These are phyloP conservation scores for Hymenoscyphus fructigenus DNA, from an alignment of 2,329 filamentous ascomycete species.

Conservation along the genomic window DNA sequence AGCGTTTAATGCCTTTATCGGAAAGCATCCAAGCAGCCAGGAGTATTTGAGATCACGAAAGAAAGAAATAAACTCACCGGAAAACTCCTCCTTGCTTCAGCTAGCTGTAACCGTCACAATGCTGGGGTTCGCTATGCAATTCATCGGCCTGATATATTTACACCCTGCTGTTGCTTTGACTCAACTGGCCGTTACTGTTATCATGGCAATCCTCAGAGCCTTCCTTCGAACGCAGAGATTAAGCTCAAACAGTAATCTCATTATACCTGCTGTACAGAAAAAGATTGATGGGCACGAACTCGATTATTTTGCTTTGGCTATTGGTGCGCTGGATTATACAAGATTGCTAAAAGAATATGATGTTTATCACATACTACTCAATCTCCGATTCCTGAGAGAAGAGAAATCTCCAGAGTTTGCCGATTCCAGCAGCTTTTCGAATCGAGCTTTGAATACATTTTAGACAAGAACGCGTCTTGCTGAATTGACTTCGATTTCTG, in stretches of 20 bases:
- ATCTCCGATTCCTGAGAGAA: no score
- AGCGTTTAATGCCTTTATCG: not conserved
- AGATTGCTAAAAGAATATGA: no score
- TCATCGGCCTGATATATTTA: not conserved
- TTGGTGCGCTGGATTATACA: no score
- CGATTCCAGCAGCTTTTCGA: not conserved
- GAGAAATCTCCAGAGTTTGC: not conserved
- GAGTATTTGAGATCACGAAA: not conserved
- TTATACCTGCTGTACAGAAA: not conserved
- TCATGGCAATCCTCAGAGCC: not conserved
- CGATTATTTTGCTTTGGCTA: not conserved
- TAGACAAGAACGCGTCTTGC: not conserved
- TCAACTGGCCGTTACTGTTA: not conserved
- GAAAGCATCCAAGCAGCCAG: not conserved
- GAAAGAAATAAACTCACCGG: no score
- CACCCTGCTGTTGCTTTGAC: not conserved
- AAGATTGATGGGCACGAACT: not conserved
- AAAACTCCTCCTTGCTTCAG: no score
- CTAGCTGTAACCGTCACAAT: not conserved
- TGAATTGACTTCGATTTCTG: not conserved
- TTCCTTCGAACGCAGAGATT: not conserved
- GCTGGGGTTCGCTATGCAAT: not conserved
- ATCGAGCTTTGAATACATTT: not conserved
- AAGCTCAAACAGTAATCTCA: not conserved
- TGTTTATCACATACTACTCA: no score